Percentiles rank a stretch among this genome's conserved stretches.
Evolutionary conservation across 2,329 filamentous ascomycete genomes (phyloP).

Genomic region (Hypoxylon sp.): DNA sequence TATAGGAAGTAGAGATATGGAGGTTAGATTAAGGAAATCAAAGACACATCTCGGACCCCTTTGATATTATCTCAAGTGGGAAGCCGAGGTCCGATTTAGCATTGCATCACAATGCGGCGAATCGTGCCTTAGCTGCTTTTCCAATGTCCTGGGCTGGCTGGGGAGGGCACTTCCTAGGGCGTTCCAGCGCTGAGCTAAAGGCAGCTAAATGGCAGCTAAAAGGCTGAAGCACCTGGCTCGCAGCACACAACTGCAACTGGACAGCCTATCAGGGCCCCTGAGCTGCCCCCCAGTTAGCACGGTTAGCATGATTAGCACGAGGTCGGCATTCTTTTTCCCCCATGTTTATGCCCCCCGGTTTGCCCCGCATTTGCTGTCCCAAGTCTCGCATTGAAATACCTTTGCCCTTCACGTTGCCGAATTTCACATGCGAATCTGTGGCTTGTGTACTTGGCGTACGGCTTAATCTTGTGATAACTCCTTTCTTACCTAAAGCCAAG

Average conservation of each 20-base stretch:
- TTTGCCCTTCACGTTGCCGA: too few species aligned
- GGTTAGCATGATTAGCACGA: too few species aligned
- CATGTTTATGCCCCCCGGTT: conserved; percentile 19
- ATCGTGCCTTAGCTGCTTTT: conserved; percentile 6
- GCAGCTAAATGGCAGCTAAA: too few species aligned
- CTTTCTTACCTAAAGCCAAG: background rate
- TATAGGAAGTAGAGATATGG: background rate
- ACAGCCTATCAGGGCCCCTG: conserved; percentile 17
- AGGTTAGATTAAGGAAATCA: background rate
- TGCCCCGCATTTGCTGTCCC: conserved; percentile 26
- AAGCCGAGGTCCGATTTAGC: conserved; percentile 46
- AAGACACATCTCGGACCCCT: too few species aligned
- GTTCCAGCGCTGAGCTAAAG: conserved; percentile 8
- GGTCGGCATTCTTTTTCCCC: conserved; percentile 29
- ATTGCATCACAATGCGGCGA: conserved; percentile 42
- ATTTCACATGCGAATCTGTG: conserved; percentile 31
- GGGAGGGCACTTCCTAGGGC: conserved; percentile 16
- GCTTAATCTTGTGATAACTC: background rate
- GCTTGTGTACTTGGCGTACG: background rate
- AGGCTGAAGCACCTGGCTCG: too few species aligned
- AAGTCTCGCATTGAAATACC: background rate
- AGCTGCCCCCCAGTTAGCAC: too few species aligned
- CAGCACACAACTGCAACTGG: too few species aligned
- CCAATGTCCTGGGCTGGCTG: background rate
- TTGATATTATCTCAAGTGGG: conserved; percentile 16